phyloP scores from a whole-genome alignment of 1,139 yeast species.

The Hyphopichia wangnamkhiaoensis region DNA sequence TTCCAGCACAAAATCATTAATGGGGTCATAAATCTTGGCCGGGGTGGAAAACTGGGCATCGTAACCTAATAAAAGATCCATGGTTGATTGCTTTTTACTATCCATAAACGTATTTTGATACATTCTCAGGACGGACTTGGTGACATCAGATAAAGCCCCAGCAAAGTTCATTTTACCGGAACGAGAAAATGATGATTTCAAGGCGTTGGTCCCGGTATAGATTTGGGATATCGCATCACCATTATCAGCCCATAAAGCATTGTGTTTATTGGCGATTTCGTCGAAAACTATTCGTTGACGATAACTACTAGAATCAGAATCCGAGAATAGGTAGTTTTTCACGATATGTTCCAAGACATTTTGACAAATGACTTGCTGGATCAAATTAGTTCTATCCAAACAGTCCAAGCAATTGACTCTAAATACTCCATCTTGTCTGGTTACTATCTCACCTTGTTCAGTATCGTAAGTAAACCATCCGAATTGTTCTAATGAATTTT shows the following conservation, averaged over 20 bases:
- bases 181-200: slow-evolving; percentile 90
- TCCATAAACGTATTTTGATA: slow-evolving; percentile 96
- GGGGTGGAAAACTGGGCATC: slow-evolving; percentile 64
- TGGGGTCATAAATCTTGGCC: slow-evolving; percentile 84
- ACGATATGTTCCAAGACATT: slow-evolving; percentile 66
- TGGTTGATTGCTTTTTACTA: slow-evolving; percentile 81
- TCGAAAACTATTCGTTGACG: slow-evolving; percentile 25
- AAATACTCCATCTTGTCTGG: slow-evolving; percentile 86
- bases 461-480: slow-evolving; percentile 76
- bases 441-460: slow-evolving; percentile 47
- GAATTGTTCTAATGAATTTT: slow-evolving; percentile 68
- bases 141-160: slow-evolving; percentile 93
- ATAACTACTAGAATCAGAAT: slow-evolving; percentile 16
- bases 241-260: slow-evolving; percentile 94
- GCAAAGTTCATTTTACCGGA: slow-evolving; percentile 96
- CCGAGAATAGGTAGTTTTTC: slow-evolving; percentile 42
- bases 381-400: slow-evolving; percentile 87
- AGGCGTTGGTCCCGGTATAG: slow-evolving; percentile 95
- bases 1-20: slow-evolving; percentile 73
- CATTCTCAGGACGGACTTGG: slow-evolving; percentile 92
- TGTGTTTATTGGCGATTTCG: slow-evolving; percentile 67
- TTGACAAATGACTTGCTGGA: slow-evolving; percentile 78
- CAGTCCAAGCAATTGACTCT: slow-evolving; percentile 95
- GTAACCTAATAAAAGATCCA: slow-evolving; percentile 83
- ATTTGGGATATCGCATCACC: slow-evolving; percentile 97